These are phyloP conservation scores for Myxozyma nipponensis DNA, from an alignment of 805 yeast species.

Conservation along the genomic window DNA sequence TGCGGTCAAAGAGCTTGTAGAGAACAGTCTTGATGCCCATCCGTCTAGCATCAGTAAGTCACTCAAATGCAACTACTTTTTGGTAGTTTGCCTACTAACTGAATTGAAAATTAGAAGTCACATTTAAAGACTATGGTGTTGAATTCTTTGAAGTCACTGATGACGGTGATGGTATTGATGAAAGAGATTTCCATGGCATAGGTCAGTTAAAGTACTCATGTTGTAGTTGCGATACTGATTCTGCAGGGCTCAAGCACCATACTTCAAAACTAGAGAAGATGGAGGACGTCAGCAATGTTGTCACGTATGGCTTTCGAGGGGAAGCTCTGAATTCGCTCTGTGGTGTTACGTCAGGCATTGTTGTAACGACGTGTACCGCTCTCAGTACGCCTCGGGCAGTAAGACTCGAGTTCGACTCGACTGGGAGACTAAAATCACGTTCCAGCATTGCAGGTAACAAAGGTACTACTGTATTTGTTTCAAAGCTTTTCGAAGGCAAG, in stretches of 20 bases:
- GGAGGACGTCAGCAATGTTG: constrained; percentile 40
- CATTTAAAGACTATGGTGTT: constrained; percentile 66
- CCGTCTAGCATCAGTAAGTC: constrained; percentile 50
- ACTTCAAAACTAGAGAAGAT: constrained; percentile 53
- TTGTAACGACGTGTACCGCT: constrained; percentile 46
- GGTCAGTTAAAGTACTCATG: constrained; percentile 31
- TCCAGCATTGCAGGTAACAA: constrained; percentile 48
- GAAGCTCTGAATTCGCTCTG: constrained; percentile 59
- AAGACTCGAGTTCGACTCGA: constrained; percentile 48
- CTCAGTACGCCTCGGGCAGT: constrained; percentile 54
- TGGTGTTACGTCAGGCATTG: constrained; percentile 43
- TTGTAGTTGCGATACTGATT: background rate
- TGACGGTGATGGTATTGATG: constrained; percentile 66
- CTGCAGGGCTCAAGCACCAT: constrained; percentile 40
- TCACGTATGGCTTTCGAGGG: constrained; percentile 68
- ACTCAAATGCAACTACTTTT: background rate
- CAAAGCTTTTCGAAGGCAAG: constrained; percentile 53
- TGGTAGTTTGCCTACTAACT: background rate
- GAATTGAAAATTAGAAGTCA: constrained; percentile 44
- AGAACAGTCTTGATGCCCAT: constrained; percentile 79
- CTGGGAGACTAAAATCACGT: constrained; percentile 49
- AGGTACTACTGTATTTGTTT: constrained; percentile 66
- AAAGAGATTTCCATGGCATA: constrained; percentile 45
- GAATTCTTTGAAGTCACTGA: constrained; percentile 68
- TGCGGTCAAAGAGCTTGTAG: constrained; percentile 80